Evolutionary conservation across 805 yeast species (phyloP).

Genomic region (Monosporozyma servazzii): DNA sequence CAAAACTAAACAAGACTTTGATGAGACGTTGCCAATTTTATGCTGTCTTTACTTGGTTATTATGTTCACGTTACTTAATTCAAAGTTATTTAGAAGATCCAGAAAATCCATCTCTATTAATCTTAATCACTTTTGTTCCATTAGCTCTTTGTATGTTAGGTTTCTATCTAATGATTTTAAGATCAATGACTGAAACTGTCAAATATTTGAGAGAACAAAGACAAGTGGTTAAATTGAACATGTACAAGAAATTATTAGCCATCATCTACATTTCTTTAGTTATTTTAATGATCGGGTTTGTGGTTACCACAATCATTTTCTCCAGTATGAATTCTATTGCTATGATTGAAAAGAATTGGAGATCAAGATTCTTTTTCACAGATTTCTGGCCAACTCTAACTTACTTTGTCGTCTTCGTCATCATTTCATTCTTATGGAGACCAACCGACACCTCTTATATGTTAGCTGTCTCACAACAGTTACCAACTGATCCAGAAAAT

Average conservation of each 20-base stretch:
- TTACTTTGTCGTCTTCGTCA: constrained; percentile 73
- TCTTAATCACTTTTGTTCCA: constrained; percentile 60
- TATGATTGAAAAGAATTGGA: constrained; percentile 83
- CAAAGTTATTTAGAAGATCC: constrained; percentile 45
- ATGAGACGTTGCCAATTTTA: constrained; percentile 66
- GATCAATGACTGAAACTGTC: constrained; percentile 67
- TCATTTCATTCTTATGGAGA: constrained; percentile 89
- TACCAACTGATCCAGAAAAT: constrained; percentile 70
- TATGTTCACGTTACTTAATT: constrained; percentile 45
- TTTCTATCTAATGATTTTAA: constrained; percentile 67
- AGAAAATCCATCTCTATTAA: constrained; percentile 39
- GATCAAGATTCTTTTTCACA: constrained; percentile 73
- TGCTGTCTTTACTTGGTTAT: constrained; percentile 47
- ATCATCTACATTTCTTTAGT: constrained; percentile 66
- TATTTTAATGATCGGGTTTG: constrained; percentile 59
- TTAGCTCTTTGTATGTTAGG: constrained; percentile 56
- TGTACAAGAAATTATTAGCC: constrained; percentile 73
- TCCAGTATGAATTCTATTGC: constrained; percentile 68
- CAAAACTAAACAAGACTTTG: constrained; percentile 62
- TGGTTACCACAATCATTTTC: constrained; percentile 58
- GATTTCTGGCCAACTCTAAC: constrained; percentile 95
- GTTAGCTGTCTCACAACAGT: constrained; percentile 88
- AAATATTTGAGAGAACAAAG: constrained; percentile 69
- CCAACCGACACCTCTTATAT: constrained; percentile 93
- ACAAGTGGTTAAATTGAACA: constrained; percentile 80